Conservation (phyloP, 306 rosid species). For the Sicyos edulis region DNA sequence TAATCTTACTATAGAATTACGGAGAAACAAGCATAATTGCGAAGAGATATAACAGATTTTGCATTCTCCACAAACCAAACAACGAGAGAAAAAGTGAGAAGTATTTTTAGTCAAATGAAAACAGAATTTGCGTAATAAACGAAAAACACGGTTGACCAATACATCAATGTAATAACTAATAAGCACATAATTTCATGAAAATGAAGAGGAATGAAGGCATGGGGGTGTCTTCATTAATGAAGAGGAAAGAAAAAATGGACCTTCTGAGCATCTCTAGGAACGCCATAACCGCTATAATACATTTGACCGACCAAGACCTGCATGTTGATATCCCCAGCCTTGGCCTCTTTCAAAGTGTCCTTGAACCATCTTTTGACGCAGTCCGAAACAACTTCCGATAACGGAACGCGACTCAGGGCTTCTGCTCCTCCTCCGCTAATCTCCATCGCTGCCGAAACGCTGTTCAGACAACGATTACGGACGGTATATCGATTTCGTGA, state of each 20-base stretch:
- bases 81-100: not conserved
- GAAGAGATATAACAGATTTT: not conserved
- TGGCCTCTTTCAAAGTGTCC: slow-evolving; percentile 81
- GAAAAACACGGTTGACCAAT: not conserved
- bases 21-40: not conserved
- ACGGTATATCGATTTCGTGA: not conserved
- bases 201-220: not conserved
- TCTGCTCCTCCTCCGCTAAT: slow-evolving; percentile 34
- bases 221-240: not conserved
- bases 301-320: slow-evolving; percentile 90
- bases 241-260: slow-evolving; percentile 26
- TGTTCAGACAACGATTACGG: not conserved
- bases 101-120: not conserved
- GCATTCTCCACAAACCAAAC: not conserved
- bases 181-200: not conserved
- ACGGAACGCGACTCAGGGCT: slow-evolving; percentile 42
- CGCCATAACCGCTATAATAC: slow-evolving; percentile 86
- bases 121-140: not conserved
- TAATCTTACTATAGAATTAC: not conserved
- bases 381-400: slow-evolving; percentile 75
- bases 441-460: slow-evolving; percentile 41
- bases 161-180: not conserved
- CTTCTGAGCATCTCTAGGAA: slow-evolving; percentile 79
- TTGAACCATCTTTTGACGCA: slow-evolving; percentile 92
- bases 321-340: slow-evolving; percentile 80